Evolutionary conservation across 2,329 filamentous ascomycete species (phyloP).

Genomic region (Hymenoscyphus salicellus): DNA sequence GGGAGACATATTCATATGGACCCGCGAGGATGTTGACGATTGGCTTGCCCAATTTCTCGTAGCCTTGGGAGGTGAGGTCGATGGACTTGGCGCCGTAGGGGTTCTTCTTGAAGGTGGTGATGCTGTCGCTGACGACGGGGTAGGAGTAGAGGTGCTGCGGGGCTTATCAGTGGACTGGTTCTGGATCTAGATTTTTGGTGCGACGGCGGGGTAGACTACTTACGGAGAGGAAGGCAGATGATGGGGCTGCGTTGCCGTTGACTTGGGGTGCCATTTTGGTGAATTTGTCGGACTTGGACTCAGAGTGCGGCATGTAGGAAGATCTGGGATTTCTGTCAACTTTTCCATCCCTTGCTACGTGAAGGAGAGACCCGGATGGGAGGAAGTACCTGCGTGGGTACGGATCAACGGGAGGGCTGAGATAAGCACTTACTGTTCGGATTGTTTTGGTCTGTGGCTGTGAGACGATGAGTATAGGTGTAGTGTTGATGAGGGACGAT

Average conservation of each 20-base stretch:
- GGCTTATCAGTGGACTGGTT: constrained; percentile 16
- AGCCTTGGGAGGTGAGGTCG: constrained; percentile 30
- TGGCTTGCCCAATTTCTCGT: constrained; percentile 62
- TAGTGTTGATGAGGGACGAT: background rate
- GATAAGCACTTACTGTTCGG: constrained; percentile 1
- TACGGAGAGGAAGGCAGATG: constrained; percentile 52
- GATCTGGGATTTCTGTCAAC: constrained; percentile 6
- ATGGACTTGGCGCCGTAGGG: constrained; percentile 81
- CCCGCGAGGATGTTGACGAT: constrained; percentile 74
- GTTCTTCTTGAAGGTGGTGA: constrained; percentile 76
- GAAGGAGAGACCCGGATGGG: background rate
- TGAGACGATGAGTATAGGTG: background rate
- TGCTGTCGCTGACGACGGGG: constrained; percentile 75
- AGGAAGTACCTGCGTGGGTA: background rate
- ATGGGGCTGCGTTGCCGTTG: constrained; percentile 47
- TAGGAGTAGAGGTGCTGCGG: constrained; percentile 77
- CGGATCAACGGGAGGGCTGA: constrained; percentile 1
- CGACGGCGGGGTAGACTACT: constrained; percentile 16
- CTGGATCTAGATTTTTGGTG: background rate
- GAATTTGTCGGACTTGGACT: constrained; percentile 9
- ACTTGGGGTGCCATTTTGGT: constrained; percentile 44
- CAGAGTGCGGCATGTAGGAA: constrained; percentile 23
- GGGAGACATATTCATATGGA: constrained; percentile 78
- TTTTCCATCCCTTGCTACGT: constrained; percentile 8
- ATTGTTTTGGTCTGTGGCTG: background rate